Evolutionary conservation across 1,139 yeast species (phyloP).

Genomic region (Fermentozyma sake): DNA sequence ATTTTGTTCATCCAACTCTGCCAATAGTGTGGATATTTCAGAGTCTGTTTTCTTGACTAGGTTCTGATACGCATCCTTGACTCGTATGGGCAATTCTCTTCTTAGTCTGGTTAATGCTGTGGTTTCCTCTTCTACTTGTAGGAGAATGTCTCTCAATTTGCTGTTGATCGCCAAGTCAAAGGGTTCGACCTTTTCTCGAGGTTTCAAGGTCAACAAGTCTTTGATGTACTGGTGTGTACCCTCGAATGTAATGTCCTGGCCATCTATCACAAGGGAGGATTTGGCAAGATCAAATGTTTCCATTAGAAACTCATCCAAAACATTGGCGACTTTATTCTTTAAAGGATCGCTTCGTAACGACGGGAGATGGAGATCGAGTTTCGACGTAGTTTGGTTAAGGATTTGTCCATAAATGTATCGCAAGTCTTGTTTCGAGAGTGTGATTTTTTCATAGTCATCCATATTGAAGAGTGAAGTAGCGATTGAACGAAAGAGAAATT

Average conservation of each 20-base stretch:
- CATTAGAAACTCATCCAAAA: constrained; percentile 41
- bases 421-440: constrained; percentile 48
- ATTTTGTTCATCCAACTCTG: constrained; percentile 14
- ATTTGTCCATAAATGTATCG: constrained; percentile 43
- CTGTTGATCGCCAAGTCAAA: constrained; percentile 58
- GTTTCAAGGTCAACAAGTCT: constrained; percentile 28
- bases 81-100: constrained; percentile 45
- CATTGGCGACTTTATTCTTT: constrained; percentile 37
- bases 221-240: constrained; percentile 6
- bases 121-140: constrained; percentile 55
- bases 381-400: constrained; percentile 32
- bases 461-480: too few species aligned
- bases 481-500: too few species aligned
- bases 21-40: constrained; percentile 26
- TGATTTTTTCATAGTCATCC: constrained; percentile 30
- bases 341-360: constrained; percentile 41
- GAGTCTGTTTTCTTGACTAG: constrained; percentile 28
- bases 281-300: constrained; percentile 51
- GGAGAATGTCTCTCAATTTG: constrained; percentile 46
- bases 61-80: constrained; percentile 23
- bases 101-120: constrained; percentile 49
- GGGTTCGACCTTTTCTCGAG: constrained; percentile 48
- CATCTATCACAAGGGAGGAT: constrained; percentile 49
- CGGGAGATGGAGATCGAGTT: constrained; percentile 48
- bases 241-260: constrained; percentile 23